phyloP scores from a whole-genome alignment of 768 basidiomycete genomes.

The Coprinopsis strossmayeri region DNA sequence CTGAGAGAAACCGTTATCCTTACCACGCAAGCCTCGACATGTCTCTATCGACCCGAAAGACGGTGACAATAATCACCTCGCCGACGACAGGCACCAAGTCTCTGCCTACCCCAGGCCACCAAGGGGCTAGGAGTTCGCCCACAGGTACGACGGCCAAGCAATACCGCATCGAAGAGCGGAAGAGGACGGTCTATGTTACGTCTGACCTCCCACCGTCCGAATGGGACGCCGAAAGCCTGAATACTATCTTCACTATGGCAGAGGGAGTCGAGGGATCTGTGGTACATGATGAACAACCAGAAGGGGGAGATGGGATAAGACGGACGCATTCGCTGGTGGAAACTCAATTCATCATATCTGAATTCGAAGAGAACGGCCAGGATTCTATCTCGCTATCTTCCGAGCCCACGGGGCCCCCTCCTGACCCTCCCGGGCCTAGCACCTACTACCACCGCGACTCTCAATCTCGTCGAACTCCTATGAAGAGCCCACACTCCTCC shows the following conservation, averaged over 20 bases:
- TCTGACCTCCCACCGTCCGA: slow-evolving; percentile 37
- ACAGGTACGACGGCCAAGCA: slow-evolving; percentile 29
- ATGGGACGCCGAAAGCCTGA: slow-evolving; percentile 33
- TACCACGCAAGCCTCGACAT: too few species aligned
- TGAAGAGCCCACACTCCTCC: not conserved
- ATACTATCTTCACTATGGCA: slow-evolving; percentile 32
- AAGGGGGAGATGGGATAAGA: too few species aligned
- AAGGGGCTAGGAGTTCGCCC: too few species aligned
- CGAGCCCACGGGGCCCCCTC: slow-evolving; percentile 13
- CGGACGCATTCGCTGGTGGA: slow-evolving; percentile 26
- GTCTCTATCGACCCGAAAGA: slow-evolving; percentile 21
- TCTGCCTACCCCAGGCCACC: slow-evolving; percentile 18
- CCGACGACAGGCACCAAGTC: slow-evolving; percentile 20
- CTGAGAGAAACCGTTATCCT: not conserved
- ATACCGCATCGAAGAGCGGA: slow-evolving; percentile 43
- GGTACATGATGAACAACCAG: slow-evolving; percentile 18
- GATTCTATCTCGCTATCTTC: not conserved
- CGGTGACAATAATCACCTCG: slow-evolving; percentile 31
- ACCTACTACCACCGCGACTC: too few species aligned
- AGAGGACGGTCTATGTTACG: slow-evolving; percentile 38
- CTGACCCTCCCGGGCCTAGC: too few species aligned
- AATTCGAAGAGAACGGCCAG: slow-evolving; percentile 13
- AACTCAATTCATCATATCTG: slow-evolving; percentile 20
- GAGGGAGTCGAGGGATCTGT: too few species aligned
- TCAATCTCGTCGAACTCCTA: too few species aligned